phyloP scores from a whole-genome alignment of 148 eudicot genomes.

The Heliamphora exappendiculata region DNA sequence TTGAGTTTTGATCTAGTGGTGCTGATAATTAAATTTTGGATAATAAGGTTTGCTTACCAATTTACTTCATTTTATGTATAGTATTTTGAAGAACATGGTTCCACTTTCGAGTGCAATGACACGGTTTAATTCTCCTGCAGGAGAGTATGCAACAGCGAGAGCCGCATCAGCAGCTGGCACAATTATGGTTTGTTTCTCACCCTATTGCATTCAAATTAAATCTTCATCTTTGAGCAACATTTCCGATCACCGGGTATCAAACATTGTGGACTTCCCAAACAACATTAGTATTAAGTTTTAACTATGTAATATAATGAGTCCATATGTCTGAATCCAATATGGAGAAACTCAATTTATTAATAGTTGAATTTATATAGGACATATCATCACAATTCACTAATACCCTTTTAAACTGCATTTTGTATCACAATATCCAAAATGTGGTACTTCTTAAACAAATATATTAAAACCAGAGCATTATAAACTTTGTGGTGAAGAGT shows the following conservation, averaged over 20 bases:
- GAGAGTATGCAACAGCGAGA: slow-evolving; percentile 96
- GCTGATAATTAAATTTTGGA: not conserved
- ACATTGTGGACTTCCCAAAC: not conserved
- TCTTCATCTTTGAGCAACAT: not conserved
- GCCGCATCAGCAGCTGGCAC: slow-evolving; percentile 95
- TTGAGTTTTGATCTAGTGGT: not conserved
- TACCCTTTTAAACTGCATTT: not conserved
- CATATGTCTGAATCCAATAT: not conserved
- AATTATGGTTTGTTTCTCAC: slow-evolving; percentile 61
- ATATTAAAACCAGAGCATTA: not conserved
- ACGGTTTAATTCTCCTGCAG: slow-evolving; percentile 35
- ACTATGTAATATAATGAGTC: not conserved
- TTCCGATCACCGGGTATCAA: not conserved
- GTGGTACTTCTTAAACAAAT: not conserved
- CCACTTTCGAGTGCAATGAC: not conserved
- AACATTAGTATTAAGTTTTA: not conserved
- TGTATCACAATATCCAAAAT: not conserved
- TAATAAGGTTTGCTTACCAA: too few species aligned
- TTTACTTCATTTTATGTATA: not conserved
- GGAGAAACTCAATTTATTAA: not conserved
- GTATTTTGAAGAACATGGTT: not conserved
- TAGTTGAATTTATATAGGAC: not conserved
- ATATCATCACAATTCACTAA: not conserved
- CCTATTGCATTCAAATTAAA: not conserved
- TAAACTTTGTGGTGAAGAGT: not conserved